Conservation (phyloP, 2,329 filamentous ascomycete genomes). For the Nakataea oryzae region DNA sequence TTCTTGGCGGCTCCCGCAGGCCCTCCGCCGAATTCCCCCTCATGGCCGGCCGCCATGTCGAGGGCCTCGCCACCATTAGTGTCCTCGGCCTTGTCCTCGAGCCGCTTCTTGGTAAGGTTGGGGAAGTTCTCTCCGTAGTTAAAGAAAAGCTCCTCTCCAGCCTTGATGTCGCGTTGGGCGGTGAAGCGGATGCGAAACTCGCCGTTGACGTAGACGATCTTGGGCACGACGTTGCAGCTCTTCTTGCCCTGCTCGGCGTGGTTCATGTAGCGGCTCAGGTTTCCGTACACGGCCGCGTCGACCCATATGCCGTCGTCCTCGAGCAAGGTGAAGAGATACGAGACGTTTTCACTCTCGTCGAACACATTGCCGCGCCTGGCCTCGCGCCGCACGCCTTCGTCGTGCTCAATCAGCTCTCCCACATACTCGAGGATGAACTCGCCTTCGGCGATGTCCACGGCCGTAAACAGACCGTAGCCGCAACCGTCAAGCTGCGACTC, state of each 20-base stretch:
- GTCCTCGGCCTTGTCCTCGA: conserved; percentile 27
- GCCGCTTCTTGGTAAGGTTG: conserved; percentile 44
- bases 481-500: conserved; percentile 56
- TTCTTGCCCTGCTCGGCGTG: conserved; percentile 46
- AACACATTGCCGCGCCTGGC: conserved; percentile 49
- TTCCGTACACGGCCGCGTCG: conserved; percentile 67
- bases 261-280: conserved; percentile 77
- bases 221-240: conserved; percentile 52
- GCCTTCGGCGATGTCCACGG: conserved; percentile 53
- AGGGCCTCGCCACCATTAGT: neutral
- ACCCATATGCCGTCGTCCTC: conserved; percentile 56
- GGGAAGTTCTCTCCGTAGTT: conserved; percentile 66
- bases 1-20: neutral
- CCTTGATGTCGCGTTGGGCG: conserved; percentile 53
- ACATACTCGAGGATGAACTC: conserved; percentile 77
- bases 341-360: conserved; percentile 51
- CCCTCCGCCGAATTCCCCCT: neutral
- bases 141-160: conserved; percentile 72
- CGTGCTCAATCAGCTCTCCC: conserved; percentile 63
- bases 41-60: neutral
- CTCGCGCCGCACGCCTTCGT: conserved; percentile 60
- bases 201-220: conserved; percentile 63
- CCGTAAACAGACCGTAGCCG: conserved; percentile 67
- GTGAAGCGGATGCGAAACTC: conserved; percentile 68
- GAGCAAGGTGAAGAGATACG: conserved; percentile 53